These are phyloP conservation scores for Helotiales sp. DNA, from an alignment of 2,329 filamentous ascomycete genomes.

Conservation along the genomic window DNA sequence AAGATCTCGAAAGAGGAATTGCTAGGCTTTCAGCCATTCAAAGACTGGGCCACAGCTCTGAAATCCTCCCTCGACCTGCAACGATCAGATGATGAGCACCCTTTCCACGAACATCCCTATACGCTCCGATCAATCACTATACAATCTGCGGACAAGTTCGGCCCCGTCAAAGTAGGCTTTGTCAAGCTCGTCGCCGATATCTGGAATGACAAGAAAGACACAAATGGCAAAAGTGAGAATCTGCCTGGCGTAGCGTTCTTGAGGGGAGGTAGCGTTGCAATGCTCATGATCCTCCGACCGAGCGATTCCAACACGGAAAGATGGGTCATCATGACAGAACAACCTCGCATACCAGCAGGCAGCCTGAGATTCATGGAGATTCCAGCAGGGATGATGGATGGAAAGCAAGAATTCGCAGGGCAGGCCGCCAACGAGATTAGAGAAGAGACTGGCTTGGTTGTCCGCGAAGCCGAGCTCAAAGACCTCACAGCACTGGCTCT, in stretches of 20 bases:
- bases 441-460: conserved; percentile 54
- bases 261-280: conserved; percentile 42
- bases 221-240: conserved; percentile 35
- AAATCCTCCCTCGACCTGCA: not conserved
- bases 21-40: not conserved
- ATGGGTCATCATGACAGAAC: conserved; percentile 20
- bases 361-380: conserved; percentile 18
- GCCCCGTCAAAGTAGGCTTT: conserved; percentile 49
- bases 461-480: conserved; percentile 45
- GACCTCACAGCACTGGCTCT: conserved; percentile 51
- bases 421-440: conserved; percentile 56
- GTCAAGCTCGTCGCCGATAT: conserved; percentile 53
- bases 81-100: conserved; percentile 33
- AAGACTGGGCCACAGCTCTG: not conserved
- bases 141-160: conserved; percentile 55
- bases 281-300: conserved; percentile 19
- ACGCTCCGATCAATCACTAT: conserved; percentile 48
- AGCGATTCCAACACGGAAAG: conserved; percentile 10
- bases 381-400: conserved; percentile 21
- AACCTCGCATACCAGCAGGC: conserved; percentile 13
- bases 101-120: conserved; percentile 54
- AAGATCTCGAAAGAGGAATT: not conserved
- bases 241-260: conserved; percentile 58
- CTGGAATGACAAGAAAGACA: conserved; percentile 38
- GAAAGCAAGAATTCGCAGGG: conserved; percentile 53